Conservation (phyloP, 495 filamentous ascomycete genomes). For the Darksidea phi region DNA sequence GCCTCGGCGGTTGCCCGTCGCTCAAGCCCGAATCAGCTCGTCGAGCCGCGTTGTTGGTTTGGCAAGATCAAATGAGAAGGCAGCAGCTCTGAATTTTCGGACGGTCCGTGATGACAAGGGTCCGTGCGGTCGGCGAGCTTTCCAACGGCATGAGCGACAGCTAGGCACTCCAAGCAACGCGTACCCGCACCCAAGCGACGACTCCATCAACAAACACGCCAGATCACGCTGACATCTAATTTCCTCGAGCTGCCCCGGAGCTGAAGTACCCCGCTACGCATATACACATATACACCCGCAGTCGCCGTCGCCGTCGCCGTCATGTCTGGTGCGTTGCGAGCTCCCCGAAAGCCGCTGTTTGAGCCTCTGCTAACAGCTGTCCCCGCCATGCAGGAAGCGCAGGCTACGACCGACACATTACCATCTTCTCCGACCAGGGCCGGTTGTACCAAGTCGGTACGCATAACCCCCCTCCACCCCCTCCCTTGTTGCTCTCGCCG, state of each 20-base stretch:
- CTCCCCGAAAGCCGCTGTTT: constrained; percentile 19
- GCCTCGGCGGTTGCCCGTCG: constrained; percentile 23
- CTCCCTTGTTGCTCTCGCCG: constrained; percentile 2
- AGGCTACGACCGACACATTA: constrained; percentile 97
- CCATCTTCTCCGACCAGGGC: constrained; percentile 98
- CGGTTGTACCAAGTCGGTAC: constrained; percentile 98
- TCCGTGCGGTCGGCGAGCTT: constrained; percentile 8
- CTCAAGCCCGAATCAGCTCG: constrained; percentile 34
- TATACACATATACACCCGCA: no score
- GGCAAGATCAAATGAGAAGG: constrained; percentile 31
- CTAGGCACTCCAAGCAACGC: constrained; percentile 28
- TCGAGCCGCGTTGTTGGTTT: constrained; percentile 28
- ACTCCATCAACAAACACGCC: constrained; percentile 11
- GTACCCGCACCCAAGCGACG: constrained; percentile 7
- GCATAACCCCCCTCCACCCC: constrained; percentile 44
- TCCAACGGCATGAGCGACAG: constrained; percentile 16
- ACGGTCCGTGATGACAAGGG: constrained; percentile 17
- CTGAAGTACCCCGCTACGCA: constrained; percentile 24
- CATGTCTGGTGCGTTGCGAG: constrained; percentile 37
- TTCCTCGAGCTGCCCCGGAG: constrained; percentile 32
- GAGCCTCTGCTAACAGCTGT: constrained; percentile 26
- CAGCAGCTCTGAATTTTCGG: constrained; percentile 25
- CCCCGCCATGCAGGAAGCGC: constrained; percentile 68
- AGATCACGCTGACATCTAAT: constrained; percentile 30
- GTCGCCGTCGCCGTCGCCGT: constrained; percentile 22